A percentile compares a stretch with the other conserved stretches of the same genome.
phyloP scores from a whole-genome alignment of 306 rosid species.

The Elaeagnus macrophylla region DNA sequence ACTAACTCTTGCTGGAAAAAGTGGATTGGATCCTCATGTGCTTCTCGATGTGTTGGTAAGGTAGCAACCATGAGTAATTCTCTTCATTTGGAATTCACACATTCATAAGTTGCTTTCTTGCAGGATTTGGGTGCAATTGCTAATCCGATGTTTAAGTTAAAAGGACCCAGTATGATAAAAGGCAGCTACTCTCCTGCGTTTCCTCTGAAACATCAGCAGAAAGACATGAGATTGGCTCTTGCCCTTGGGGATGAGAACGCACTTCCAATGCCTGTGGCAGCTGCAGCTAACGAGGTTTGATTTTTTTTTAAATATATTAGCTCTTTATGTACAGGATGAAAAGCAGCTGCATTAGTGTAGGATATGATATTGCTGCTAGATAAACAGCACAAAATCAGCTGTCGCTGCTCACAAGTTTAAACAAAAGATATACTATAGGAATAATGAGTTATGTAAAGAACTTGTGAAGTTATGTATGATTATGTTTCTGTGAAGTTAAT shows the following conservation, averaged over 20 bases:
- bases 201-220: slow-evolving; percentile 87
- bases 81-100: slow-evolving; percentile 9
- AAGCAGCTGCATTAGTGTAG: background rate
- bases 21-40: slow-evolving; percentile 57
- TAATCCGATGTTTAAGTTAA: slow-evolving; percentile 66
- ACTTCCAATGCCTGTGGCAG: slow-evolving; percentile 71
- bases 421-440: no score
- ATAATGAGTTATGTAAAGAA: no score
- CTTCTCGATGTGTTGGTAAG: slow-evolving; percentile 77
- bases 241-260: slow-evolving; percentile 71
- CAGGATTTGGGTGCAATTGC: slow-evolving; percentile 69
- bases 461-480: no score
- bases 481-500: no score
- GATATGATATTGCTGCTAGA: background rate
- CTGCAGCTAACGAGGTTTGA: slow-evolving; percentile 76
- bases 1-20: slow-evolving; percentile 51
- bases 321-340: background rate
- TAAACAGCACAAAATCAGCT: no score
- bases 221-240: slow-evolving; percentile 89
- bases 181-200: slow-evolving; percentile 65
- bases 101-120: slow-evolving; percentile 14
- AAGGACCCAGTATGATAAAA: slow-evolving; percentile 68
- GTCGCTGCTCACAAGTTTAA: no score
- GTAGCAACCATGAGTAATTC: slow-evolving; percentile 9
- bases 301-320: background rate